A percentile compares a stretch with the other conserved stretches of the same genome.
phyloP scores from a whole-genome alignment of 2,329 filamentous ascomycete species.

The Chalaropsis ovoidea region DNA sequence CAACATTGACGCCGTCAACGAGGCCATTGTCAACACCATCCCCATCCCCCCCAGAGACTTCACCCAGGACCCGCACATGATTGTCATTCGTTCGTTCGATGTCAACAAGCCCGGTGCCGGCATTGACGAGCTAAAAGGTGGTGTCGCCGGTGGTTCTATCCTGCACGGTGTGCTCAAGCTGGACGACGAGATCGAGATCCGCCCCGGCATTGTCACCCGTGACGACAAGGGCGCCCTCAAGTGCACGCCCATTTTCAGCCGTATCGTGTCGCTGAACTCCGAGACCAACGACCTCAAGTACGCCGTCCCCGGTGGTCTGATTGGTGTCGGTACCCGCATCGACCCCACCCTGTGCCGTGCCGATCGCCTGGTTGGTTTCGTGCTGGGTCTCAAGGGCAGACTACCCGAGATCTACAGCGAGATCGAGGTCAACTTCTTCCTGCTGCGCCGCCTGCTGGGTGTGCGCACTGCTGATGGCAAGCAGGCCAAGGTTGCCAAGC shows the following conservation, averaged over 20 bases:
- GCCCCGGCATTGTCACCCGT: conserved; percentile 94
- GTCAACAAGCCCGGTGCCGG: conserved; percentile 99
- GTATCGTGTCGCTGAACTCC: conserved; percentile 89
- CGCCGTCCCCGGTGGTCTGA: conserved; percentile 91
- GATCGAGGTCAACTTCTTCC: conserved; percentile 98
- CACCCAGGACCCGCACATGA: conserved; percentile 88
- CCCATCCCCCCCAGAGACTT: conserved; percentile 88
- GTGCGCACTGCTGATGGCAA: conserved; percentile 97
- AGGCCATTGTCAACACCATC: conserved; percentile 90
- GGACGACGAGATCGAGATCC: conserved; percentile 95
- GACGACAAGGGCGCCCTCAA: conserved; percentile 88
- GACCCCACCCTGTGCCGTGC: conserved; percentile 97
- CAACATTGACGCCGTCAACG: conserved; percentile 98
- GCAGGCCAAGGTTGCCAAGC: conserved; percentile 97
- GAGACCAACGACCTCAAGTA: conserved; percentile 98
- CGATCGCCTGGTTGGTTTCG: conserved; percentile 96
- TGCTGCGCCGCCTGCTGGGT: conserved; percentile 85
- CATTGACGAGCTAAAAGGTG: conserved; percentile 96
- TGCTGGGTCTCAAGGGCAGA: conserved; percentile 84
- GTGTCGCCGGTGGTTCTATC: conserved; percentile 95
- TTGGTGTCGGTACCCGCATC: conserved; percentile 94
- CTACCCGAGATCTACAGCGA: conserved; percentile 96
- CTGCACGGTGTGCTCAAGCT: conserved; percentile 94
- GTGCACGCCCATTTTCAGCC: conserved; percentile 94
- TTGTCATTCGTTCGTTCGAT: conserved; percentile 97